Conservation (phyloP, 163 green algal genomes). For the Prototheca cutis region DNA sequence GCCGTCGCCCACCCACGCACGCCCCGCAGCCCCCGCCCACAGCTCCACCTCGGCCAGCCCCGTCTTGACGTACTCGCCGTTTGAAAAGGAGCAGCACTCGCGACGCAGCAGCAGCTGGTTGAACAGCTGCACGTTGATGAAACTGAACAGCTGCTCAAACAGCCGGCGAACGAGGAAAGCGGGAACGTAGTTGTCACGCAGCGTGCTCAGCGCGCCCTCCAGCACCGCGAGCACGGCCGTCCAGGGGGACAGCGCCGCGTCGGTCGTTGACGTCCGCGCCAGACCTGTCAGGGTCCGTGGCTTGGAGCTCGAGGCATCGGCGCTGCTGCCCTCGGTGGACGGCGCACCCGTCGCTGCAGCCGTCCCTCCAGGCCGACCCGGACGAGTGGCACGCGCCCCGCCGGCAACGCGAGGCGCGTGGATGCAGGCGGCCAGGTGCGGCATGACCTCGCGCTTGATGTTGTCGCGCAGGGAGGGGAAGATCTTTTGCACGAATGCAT, state of each 20-base stretch:
- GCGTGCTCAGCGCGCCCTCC: conserved; percentile 64
- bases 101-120: conserved; percentile 96
- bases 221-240: conserved; percentile 77
- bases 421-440: conserved; percentile 80
- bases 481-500: conserved; percentile 96
- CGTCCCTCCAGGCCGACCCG: too few relatives aligned
- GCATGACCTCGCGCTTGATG: conserved; percentile 91
- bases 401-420: conserved; percentile 58
- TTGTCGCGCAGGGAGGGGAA: conserved; percentile 97
- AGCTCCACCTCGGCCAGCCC: conserved; percentile 88
- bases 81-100: conserved; percentile 99
- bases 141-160: conserved; percentile 95
- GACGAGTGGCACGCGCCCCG: conserved; percentile 5
- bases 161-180: conserved; percentile 80
- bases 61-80: conserved; percentile 97
- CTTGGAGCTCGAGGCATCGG: background rate
- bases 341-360: too few relatives aligned
- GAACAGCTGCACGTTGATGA: conserved; percentile 95
- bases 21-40: conserved; percentile 64
- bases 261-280: background rate
- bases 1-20: conserved; percentile 71
- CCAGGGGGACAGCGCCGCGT: conserved; percentile 58
- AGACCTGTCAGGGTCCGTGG: background rate
- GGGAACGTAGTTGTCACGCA: conserved; percentile 78
- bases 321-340: too few relatives aligned